Base-by-base conservation (phyloP, 2,329 filamentous ascomycete genomes). In the Trichophyton verrucosum region DNA sequence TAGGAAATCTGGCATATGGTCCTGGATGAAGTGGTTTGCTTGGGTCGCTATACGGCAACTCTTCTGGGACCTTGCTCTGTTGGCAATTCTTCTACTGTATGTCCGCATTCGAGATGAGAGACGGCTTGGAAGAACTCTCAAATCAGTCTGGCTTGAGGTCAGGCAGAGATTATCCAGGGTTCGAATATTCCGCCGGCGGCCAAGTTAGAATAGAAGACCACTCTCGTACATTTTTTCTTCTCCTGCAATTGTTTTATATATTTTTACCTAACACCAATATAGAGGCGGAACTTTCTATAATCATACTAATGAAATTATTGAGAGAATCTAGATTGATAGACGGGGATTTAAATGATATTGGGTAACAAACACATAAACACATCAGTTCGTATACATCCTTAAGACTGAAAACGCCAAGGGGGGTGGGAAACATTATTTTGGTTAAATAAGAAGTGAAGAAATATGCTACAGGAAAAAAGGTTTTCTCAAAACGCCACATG, bases 11-110 rank as follows among this genome's bases (percentile, higher is more conserved):
- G 86, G 82, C 60, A 73, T 88, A 24, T 80, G 83, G 57, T 81
- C 85, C 1, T 95, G 89, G 89, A 57, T 86, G 0, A 78, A 82
- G 51, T 89, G 89, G 82, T 66, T 86, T 2, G 71, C 87, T 0
- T 91, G 87, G 87, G 74, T 83, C 46, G 71, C 82, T 20, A 73
- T 86, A 46, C 89, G 90, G 70, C 90, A 96, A 69, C 67, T 94
- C 4, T 77, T 88, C 30, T 79, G 88, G 51, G 89, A 97, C 73
- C 71, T 86, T 8, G 76, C 87, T 22, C 62, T 79, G 5, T 80
- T 79, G 22, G 71, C 69, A 1, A 64, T 73, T 20, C 56, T 76
- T 15, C 63, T 77, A 58, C 65, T 77, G 24, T 77, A 71, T 70
- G 71, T 76, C 65, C 69, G 76, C 44, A 61, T 74, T 49, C 73